Conservation (phyloP, 2,329 filamentous ascomycete genomes). For the Neonectria sp. region DNA sequence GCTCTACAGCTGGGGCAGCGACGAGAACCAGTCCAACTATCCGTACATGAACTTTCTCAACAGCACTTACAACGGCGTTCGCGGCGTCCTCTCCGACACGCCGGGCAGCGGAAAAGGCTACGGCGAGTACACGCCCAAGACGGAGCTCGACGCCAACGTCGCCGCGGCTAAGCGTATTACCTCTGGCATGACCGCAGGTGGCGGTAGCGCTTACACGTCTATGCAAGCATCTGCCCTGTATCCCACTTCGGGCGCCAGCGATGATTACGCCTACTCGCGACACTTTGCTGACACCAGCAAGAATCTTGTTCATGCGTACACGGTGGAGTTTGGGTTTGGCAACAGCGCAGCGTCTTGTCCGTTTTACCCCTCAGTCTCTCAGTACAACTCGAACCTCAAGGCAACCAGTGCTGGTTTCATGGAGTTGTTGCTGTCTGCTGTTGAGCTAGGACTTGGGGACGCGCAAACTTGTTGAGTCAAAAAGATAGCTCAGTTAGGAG, state of each 20-base stretch:
- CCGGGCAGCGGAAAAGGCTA: constrained; percentile 51
- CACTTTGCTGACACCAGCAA: constrained; percentile 29
- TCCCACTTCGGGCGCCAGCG: constrained; percentile 59
- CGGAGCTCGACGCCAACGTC: constrained; percentile 50
- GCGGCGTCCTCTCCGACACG: constrained; percentile 59
- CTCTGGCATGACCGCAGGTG: constrained; percentile 42
- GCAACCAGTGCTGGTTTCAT: constrained; percentile 59
- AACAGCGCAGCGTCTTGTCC: constrained; percentile 42
- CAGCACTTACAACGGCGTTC: constrained; percentile 62
- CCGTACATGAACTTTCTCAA: constrained; percentile 65
- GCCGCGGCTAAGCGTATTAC: constrained; percentile 52
- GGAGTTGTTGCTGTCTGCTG: constrained; percentile 55
- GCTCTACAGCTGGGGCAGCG: constrained; percentile 69
- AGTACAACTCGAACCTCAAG: constrained; percentile 57
- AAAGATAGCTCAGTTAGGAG: not conserved
- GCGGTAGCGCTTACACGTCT: constrained; percentile 54
- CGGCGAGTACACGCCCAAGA: constrained; percentile 56
- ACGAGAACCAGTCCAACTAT: constrained; percentile 62
- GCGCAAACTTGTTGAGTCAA: constrained; percentile 9
- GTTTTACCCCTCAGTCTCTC: constrained; percentile 59
- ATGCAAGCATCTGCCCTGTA: constrained; percentile 58
- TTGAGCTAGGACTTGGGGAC: constrained; percentile 31
- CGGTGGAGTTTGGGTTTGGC: constrained; percentile 58
- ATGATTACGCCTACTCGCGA: constrained; percentile 56
- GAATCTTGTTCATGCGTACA: constrained; percentile 46